Conservation (phyloP, 2,329 filamentous ascomycete genomes). For the Xylariaceae sp. region DNA sequence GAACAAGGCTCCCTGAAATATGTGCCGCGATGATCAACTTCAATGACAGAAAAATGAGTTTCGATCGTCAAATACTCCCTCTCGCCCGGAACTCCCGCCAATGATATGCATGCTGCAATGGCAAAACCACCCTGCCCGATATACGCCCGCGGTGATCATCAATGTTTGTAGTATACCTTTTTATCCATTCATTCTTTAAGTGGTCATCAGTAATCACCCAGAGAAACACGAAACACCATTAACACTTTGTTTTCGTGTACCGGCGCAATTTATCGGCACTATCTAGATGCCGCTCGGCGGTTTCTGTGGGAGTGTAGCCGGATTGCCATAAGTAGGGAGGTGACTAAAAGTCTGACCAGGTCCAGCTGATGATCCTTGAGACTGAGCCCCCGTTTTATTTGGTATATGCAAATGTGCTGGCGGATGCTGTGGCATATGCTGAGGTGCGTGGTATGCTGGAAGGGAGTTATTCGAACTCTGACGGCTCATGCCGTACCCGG, state of each 20-base stretch:
- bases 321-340: constrained; percentile 54
- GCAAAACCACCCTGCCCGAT: constrained; percentile 22
- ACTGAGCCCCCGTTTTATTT: constrained; percentile 40
- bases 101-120: constrained; percentile 27
- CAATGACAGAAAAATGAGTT: constrained; percentile 17
- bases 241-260: constrained; percentile 29
- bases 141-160: constrained; percentile 27
- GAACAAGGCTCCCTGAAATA: neutral
- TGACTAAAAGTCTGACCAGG: constrained; percentile 44
- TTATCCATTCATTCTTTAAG: constrained; percentile 25
- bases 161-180: constrained; percentile 22
- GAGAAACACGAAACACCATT: constrained; percentile 27
- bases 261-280: constrained; percentile 23
- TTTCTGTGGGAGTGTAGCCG: constrained; percentile 55
- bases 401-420: constrained; percentile 41
- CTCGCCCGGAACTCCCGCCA: constrained; percentile 28
- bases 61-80: constrained; percentile 16
- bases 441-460: constrained; percentile 42
- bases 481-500: constrained; percentile 50
- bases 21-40: constrained; percentile 16
- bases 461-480: constrained; percentile 52
- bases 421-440: constrained; percentile 36
- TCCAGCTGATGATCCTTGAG: constrained; percentile 33
- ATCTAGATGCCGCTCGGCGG: constrained; percentile 46
- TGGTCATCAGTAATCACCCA: constrained; percentile 13